phyloP scores from a whole-genome alignment of 2,329 filamentous ascomycete genomes.

The Bretziella fagacearum region DNA sequence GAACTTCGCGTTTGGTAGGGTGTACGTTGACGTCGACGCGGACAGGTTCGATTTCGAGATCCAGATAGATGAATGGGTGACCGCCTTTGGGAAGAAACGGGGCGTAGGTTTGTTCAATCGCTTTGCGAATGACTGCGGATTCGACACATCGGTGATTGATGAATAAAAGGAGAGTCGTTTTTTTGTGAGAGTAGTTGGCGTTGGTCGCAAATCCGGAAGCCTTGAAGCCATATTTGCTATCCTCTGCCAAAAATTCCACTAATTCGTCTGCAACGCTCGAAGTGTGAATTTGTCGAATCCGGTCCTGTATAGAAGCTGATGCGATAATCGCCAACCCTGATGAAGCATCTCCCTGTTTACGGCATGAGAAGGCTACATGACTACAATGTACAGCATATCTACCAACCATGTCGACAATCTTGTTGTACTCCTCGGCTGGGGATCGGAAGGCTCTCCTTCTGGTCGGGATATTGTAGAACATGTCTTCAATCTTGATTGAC shows the following conservation, averaged over 20 bases:
- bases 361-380: constrained; percentile 88
- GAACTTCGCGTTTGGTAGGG: constrained; percentile 90
- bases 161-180: constrained; percentile 73
- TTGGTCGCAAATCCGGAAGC: constrained; percentile 71
- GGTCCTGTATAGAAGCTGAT: constrained; percentile 55
- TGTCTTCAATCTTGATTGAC: constrained; percentile 87
- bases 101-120: constrained; percentile 77
- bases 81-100: constrained; percentile 81
- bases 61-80: constrained; percentile 86
- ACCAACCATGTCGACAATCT: constrained; percentile 88
- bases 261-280: constrained; percentile 74
- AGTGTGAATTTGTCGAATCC: constrained; percentile 82
- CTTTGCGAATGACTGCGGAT: constrained; percentile 72
- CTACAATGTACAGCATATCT: constrained; percentile 84
- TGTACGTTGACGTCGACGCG: constrained; percentile 95
- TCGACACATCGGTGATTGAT: constrained; percentile 95
- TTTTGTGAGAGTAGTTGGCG: constrained; percentile 87
- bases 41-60: constrained; percentile 78
- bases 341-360: constrained; percentile 81
- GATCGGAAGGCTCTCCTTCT: constrained; percentile 81
- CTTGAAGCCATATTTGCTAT: constrained; percentile 68
- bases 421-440: constrained; percentile 85
- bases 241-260: constrained; percentile 54
- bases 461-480: constrained; percentile 93
- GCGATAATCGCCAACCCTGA: constrained; percentile 66